Evolutionary conservation across 768 basidiomycete genomes (phyloP), one percentile per base, ranked within the genome.

Genomic region (Rhizopogon salebrosus): DNA sequence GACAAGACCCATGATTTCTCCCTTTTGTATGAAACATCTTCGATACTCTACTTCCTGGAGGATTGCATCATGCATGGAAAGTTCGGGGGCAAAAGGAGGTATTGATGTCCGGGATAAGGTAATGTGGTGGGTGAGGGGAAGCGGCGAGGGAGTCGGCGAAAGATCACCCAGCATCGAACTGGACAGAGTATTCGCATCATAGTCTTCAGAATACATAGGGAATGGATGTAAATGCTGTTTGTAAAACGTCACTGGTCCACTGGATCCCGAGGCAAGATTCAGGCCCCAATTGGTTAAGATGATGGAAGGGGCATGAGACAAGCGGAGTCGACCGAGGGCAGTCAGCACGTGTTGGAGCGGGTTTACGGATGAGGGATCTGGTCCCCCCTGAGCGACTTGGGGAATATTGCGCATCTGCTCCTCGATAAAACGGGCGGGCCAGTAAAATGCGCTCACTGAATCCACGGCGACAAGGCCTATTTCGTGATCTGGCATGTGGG

Each of bases 401-500:
- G 58, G 49, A 36, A 57, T 52, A 16, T 60, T 56, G 35, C 70
- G 76, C 49, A 73, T 55, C 57, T 82, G 81, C 65, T 91, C 89
- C 27, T 70, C 68, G 36, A 73, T 71, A 62, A 83, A 84, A 38
- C 85, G 80, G 64, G 93, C 90, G 3, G 76, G 56, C 91, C 92
- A 93, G 67, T 89, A 80, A 62, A 85, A 89, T 0, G 87, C 65
- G 63, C 84, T 85, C 53, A 90, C 66, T 13, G 89, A 90, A 67
- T 94, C 91, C 41, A 93, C 72, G 9, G 80, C 81, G 35, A 94
- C 67, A 50, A 90, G 59, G 6, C 82, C 84, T 10, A 92, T 75
- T 54, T 83, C 83, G 29, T 72, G 66, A 39, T 79, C 66, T 29
- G 77, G 72, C 54, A 84, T 74, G 49, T 72, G 67, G 16, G 64